Evolutionary conservation across 805 yeast species (phyloP), one percentile per base, ranked within the genome.

Genomic region (Blastobotrys parvus): DNA sequence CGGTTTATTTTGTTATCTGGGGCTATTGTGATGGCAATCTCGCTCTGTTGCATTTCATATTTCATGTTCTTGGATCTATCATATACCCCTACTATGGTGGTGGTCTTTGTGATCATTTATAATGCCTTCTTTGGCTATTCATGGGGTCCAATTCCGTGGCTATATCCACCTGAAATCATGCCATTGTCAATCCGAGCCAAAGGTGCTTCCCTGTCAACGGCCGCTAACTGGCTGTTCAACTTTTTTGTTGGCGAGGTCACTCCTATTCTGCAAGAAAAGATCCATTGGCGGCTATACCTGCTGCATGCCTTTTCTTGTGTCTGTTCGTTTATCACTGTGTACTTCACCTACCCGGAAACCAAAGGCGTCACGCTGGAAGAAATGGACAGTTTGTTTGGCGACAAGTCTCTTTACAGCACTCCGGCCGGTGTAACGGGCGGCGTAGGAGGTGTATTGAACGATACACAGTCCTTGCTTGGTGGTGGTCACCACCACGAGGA

Each of bases 61-160:
- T 78, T 75, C 23, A 67, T 78, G 58, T 72, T 67, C 53, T 51
- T 74, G 23, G 71, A 75, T 50, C 58, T 71, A 3, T 58, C 71
- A 3, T 52, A 67, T 44, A 84, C 94, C 2, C 82, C 94, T 8
- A 68, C 70, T 15, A 59, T 77, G 47, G 95, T 87, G 27, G 95
- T 87, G 1, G 56, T 75, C 2, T 77, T 82, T 55, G 95, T 88
- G 15, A 73, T 88, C 42, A 63, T 85, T 13, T 85, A 80, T 67
- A 88, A 86, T 56, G 84, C 94, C 1, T 66, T 67, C 43, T 88
- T 88, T 64, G 96, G 95, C 15, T 78, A 77, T 56, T 80, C 90
- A 43, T 89, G 95, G 94, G 97, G 96, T 7, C 95, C 95, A 3
- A 79, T 88, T 43, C 94, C 94, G 10, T 87, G 96, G 96, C 63